Conservation (phyloP, 2,329 filamentous ascomycete species). For the Talaromyces amestolkiae region DNA sequence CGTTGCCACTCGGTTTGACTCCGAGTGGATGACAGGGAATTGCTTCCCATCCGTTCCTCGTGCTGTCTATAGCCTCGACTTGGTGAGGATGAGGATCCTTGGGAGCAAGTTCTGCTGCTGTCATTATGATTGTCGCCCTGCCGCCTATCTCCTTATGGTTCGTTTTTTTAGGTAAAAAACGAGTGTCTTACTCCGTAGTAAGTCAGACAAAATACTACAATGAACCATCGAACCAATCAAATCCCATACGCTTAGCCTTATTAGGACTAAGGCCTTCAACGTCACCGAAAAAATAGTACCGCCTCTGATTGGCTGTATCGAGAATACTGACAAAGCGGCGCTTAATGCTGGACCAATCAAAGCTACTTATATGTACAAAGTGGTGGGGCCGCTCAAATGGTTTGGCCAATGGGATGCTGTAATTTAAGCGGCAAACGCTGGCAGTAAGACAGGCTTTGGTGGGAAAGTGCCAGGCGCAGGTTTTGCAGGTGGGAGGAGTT, state of each 20-base stretch:
- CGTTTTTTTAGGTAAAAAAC: neutral
- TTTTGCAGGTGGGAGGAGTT: constrained; percentile 16
- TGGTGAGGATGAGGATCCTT: neutral
- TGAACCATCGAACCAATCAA: neutral
- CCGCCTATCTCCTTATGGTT: neutral
- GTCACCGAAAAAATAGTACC: neutral
- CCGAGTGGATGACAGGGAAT: constrained; percentile 78
- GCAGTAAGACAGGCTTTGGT: constrained; percentile 12
- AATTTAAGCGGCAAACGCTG: neutral
- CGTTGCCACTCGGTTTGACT: constrained; percentile 84
- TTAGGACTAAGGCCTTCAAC: neutral
- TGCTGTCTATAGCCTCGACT: constrained; percentile 6
- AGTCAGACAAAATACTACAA: neutral
- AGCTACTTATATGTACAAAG: neutral
- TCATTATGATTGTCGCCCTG: constrained; percentile 5
- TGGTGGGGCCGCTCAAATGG: neutral
- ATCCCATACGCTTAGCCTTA: neutral
- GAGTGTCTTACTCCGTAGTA: neutral
- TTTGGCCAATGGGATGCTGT: no score
- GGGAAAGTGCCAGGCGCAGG: constrained; percentile 5
- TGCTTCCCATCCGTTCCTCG: constrained; percentile 39
- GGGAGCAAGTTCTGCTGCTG: constrained; percentile 9
- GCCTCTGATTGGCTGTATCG: constrained; percentile 3
- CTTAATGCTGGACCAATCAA: neutral
- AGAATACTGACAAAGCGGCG: neutral